Evolutionary conservation across 2,329 filamentous ascomycete species (phyloP), one percentile per base, ranked within the genome.

Genomic region (Sporothrix humicola): DNA sequence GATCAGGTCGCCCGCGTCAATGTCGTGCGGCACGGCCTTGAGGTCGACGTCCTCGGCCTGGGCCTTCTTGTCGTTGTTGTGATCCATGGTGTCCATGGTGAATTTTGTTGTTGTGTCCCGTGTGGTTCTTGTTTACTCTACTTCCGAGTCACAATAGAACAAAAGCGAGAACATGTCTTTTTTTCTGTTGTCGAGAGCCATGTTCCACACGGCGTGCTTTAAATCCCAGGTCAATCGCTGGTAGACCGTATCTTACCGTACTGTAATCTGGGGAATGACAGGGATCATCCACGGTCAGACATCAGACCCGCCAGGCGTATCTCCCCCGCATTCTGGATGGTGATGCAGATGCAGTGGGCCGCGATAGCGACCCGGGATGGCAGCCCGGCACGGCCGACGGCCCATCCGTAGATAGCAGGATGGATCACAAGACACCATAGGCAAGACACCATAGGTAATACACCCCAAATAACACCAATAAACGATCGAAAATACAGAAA

Each of bases 1-100:
- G 65, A 68, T 68, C 31, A 68, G 20, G n/a, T 68, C 65, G 3
- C 65, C 65, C 23, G 65, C 15, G 20, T 17, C 65, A 52, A 68
- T 68, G 46, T 68, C 65, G n/a, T 10, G 10, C 20, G 46, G 44
- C 46, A 68, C 46, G 10, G 65, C 65, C n/a, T 68, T 68, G 20
- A 68, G 46, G 42, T 68, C 65, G 46, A 68, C 65, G 20, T 52
- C 65, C 2, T 68, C 65, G 20, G 65, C 10, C 12, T 42, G 65
- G 46, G 2, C n/a, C 65, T 68, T 68, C 15, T 68, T 68, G 6
- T 68, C 44, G 20, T 68, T 68, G 44, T 31, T 68, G 44, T 52
- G 65, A 12, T 68, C 65, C 44, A 68, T 52, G 58, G 58, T 17
- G 5, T 68, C 42, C 65, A 68, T 68, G 31, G 12, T 15, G 63